Evolutionary conservation across 2,329 filamentous ascomycete genomes (phyloP), one percentile per base, ranked within the genome.

Genomic region (Colletotrichum spaethianum): DNA sequence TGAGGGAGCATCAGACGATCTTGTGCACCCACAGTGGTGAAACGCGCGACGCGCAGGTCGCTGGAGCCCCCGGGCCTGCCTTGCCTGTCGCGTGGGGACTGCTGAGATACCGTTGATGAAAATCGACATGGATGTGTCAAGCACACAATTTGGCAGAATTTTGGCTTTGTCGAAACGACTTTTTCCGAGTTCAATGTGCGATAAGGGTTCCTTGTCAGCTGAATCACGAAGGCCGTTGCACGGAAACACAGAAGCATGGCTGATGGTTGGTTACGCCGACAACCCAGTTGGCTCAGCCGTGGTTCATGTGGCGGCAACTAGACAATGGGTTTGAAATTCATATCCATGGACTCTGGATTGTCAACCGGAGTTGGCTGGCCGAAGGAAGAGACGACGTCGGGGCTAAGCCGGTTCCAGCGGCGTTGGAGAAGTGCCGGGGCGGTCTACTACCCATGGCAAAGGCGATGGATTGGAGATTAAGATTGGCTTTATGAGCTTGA

Each of bases 401-500:
- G 33, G 60, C 65, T 69, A 69, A 69, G 65, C 65, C 65, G 65
- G 60, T 72, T 64, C 59, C 28, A 63, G 70, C 70, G 70, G 65
- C 66, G 48, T 23, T 14, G 50, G 31, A 31, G 44, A 59, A 72
- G 53, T 69, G 64, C 70, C 65, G 53, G 46, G 38, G 46, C 59
- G 31, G 65, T 69, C 65, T 48, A 55, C n/a, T n/a, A n/a, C n/a
- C n/a, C n/a, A n/a, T n/a, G n/a, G n/a, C n/a, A n/a, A 40, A 23
- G 52, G 31, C 50, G 44, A 63, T 40, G 59, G 46, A 33, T 60
- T 69, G 52, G 60, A 69, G 70, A 63, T 61, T 72, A 46, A 72
- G 70, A 72, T 69, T 72, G 59, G 53, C 59, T 72, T 63, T 48
- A n/a, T 72, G 65, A 72, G 69, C 69, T 72, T 69, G 65, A 64